Base-by-base conservation (phyloP, 192 early-diverging fungal genomes). In the Coemansia sp. region DNA sequence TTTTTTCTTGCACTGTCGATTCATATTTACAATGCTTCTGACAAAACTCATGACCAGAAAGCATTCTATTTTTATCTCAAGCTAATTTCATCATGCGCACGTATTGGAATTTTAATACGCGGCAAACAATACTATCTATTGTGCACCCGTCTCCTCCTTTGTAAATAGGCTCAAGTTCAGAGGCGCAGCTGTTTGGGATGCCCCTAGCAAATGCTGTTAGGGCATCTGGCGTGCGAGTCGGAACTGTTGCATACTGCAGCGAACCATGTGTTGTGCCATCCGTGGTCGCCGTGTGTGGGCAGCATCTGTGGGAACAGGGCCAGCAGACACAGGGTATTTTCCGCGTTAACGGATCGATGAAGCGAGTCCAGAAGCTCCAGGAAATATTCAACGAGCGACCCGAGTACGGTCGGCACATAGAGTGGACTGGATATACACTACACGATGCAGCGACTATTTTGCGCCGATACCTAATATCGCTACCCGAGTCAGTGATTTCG, bases 391-490 rank as follows among this genome's bases (percentile, higher is more conserved):
- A 89, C 70, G 71, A 72, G 8, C 70, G 80, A 22, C 82, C 83
- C 4, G 43, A 40, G 39, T 91, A 89, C 55, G 89, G 89, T 2
- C 79, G 83, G 12, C 66, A 79, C 48, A 53, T 83, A 14, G 78
- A 82, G 39, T 90, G 87, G 87, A 49, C 71, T 38, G 81, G 81
- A 19, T 91, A 85, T 67, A 87, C 87, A 2, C 80, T 89, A 14
- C 90, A 91, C 67, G 90, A 91, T 64, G 85, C 85, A n/a, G 88
- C 87, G 13, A 90, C 85, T 38, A 70, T 92, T 34, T 70, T 90
- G 52, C 83, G 88, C 5, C 75, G 88, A 37, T 91, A 86, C 63
- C 64, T 91, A 53, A 87, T 83, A 41, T 72, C 82, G 57, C 69
- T 91, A 12, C 90, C 90, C 7, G 85, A 86, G 42, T 86, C 87